Percentiles rank a stretch among this genome's conserved stretches.
These are phyloP conservation scores for Aureobasidium sp. DNA, from an alignment of 2,329 filamentous ascomycete genomes.

Conservation along the genomic window DNA sequence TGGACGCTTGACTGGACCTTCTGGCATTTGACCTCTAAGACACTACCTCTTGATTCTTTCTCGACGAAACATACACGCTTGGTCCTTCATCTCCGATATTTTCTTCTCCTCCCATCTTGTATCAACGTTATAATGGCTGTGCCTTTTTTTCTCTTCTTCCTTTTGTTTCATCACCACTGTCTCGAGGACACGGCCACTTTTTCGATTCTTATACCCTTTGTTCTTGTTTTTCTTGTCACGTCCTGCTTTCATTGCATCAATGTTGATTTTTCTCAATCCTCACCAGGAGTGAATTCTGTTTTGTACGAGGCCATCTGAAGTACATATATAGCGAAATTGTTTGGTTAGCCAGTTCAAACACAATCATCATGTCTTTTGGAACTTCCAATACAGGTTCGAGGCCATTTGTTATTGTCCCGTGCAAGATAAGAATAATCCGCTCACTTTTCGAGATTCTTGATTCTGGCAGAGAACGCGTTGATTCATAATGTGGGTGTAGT, in stretches of 20 bases:
- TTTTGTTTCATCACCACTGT: background rate
- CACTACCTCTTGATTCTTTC: background rate
- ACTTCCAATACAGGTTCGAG: background rate
- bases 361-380: background rate
- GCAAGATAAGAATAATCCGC: too few relatives aligned
- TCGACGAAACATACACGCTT: background rate
- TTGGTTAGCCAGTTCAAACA: background rate
- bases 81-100: background rate
- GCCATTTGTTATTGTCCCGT: too few relatives aligned
- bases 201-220: conserved; percentile 14
- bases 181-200: background rate
- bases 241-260: background rate
- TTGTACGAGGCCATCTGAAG: background rate
- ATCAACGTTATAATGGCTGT: conserved; percentile 8
- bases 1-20: background rate
- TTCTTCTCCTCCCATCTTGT: background rate
- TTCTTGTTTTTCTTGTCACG: background rate
- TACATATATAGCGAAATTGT: background rate
- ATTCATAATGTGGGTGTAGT: too few relatives aligned
- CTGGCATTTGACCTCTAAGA: background rate
- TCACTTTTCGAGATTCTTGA: too few relatives aligned
- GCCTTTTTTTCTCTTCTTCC: background rate
- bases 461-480: too few relatives aligned
- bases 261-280: background rate
- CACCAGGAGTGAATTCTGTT: background rate